phyloP scores from a whole-genome alignment of 805 yeast genomes.

The Nakazawaea ernobii region DNA sequence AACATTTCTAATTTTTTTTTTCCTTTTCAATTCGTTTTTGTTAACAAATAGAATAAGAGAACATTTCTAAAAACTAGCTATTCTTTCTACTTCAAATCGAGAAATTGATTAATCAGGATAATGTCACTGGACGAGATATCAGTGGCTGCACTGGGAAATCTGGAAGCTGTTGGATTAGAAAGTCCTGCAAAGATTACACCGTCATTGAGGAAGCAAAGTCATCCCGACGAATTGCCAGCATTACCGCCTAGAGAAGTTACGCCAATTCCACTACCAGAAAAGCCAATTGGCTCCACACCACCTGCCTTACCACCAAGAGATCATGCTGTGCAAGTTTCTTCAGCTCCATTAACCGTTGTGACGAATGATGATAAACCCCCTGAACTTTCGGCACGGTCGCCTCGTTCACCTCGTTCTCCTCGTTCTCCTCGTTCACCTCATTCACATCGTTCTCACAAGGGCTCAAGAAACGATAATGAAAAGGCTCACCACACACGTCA shows the following conservation, averaged over 20 bases:
- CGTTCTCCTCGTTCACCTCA: background rate
- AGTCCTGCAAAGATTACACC: constrained; percentile 5
- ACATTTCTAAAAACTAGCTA: too few species aligned
- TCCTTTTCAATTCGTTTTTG: too few species aligned
- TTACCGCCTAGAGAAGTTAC: background rate
- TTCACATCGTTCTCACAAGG: background rate
- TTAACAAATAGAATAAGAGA: too few species aligned
- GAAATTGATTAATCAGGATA: too few species aligned
- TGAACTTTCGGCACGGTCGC: constrained; percentile 1
- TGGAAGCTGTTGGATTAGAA: background rate
- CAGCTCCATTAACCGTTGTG: background rate
- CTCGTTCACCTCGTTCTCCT: background rate
- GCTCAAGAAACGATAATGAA: background rate
- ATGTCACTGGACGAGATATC: background rate
- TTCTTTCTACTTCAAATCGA: too few species aligned
- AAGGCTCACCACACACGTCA: background rate
- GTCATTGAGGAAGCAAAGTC: background rate
- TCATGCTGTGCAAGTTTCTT: background rate
- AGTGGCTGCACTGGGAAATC: background rate
- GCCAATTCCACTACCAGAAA: background rate
- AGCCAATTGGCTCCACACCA: background rate
- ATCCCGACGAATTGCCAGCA: background rate
- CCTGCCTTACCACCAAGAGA: constrained; percentile 10
- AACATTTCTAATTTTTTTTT: background rate
- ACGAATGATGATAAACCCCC: background rate